Percentiles rank a stretch among this genome's conserved stretches.
Evolutionary conservation across 805 yeast species (phyloP).

Genomic region (Zygoascus ofunaensis): DNA sequence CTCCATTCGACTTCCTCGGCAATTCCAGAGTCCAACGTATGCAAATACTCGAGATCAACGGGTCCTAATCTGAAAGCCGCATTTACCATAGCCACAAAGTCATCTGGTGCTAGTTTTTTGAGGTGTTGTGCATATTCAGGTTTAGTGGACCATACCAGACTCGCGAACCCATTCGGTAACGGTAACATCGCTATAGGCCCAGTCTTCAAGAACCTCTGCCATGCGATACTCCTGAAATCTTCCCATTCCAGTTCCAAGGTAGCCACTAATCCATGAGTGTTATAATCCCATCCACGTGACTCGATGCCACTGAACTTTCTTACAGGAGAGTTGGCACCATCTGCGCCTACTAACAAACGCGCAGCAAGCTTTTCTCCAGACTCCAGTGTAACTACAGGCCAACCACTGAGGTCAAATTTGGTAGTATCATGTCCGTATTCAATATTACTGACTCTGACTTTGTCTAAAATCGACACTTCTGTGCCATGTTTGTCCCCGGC

Average conservation of each 20-base stretch:
- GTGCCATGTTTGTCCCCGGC: conserved; percentile 13
- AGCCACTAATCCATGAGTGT: conserved; percentile 87
- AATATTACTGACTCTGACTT: conserved; percentile 53
- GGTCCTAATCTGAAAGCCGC: conserved; percentile 78
- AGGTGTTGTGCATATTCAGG: conserved; percentile 63
- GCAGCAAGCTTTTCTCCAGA: conserved; percentile 58
- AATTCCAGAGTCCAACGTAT: conserved; percentile 38
- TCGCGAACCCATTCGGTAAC: conserved; percentile 75
- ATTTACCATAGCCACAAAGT: conserved; percentile 64
- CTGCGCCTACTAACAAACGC: conserved; percentile 85
- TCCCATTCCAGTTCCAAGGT: conserved; percentile 68
- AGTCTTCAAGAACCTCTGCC: conserved; percentile 85
- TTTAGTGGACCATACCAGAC: conserved; percentile 87
- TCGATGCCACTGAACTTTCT: conserved; percentile 71
- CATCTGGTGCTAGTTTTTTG: conserved; percentile 46
- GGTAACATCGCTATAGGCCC: conserved; percentile 94
- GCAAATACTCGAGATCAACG: conserved; percentile 67
- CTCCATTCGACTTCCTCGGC: conserved; percentile 71
- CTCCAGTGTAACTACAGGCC: conserved; percentile 70
- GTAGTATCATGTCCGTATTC: conserved; percentile 8
- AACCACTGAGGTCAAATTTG: conserved; percentile 32
- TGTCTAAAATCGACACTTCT: conserved; percentile 10
- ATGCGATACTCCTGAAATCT: conserved; percentile 65
- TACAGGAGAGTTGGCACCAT: conserved; percentile 92
- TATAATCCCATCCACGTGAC: conserved; percentile 87